Evolutionary conservation across 202 grass and related monocot species (phyloP), one percentile per base, ranked within the genome.

Genomic region (Musa balbisiana): DNA sequence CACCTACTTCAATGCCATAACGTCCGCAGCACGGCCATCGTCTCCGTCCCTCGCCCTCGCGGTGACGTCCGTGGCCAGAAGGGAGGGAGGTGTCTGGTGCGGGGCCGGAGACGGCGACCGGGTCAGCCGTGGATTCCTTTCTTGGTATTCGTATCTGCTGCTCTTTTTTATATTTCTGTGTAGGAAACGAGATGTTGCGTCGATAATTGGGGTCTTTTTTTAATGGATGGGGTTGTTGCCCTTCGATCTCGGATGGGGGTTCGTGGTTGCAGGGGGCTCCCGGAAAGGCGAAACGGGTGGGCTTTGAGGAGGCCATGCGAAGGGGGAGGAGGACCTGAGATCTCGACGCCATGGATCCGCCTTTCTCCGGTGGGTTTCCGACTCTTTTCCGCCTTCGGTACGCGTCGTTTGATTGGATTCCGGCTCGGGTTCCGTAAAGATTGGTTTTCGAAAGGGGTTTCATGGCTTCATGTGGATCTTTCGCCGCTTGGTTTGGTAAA

Each of bases 321-420:
- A 51, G 67, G 49, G 17, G 43, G 14, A 49, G 66, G 66, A 49
- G 29, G 27, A 69, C 5, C 17, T 70, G 67, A 70, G 67, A 70
- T 70, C 49, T 50, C 33, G 72, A 27, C 1, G 72, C 53, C 72
- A 74, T 74, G 72, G 72, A 56, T 74, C 52, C 72, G 52, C 72
- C 51, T 58, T 19, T 56, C 72, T 74, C 72, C 52, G 72, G 52
- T 74, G 20, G 51, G 72, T 58, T 33, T 20, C 15, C 20, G 22
- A 19, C 29, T 50, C 72, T 54, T 33, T 55, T 56, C 72, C 72
- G 51, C 21, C 52, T 73, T 27, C 1, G 13, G 1, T 52, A 14
- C 14, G 11, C 24, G 11, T 55, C 23, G 52, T 25, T 73, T 10
- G 67, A 70, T 70, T 70, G 50, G 67, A 19, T 50, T 70, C 3